Evolutionary conservation across 2,329 filamentous ascomycete species (phyloP), one percentile per base, ranked within the genome.

Genomic region (Didymella pinodella): DNA sequence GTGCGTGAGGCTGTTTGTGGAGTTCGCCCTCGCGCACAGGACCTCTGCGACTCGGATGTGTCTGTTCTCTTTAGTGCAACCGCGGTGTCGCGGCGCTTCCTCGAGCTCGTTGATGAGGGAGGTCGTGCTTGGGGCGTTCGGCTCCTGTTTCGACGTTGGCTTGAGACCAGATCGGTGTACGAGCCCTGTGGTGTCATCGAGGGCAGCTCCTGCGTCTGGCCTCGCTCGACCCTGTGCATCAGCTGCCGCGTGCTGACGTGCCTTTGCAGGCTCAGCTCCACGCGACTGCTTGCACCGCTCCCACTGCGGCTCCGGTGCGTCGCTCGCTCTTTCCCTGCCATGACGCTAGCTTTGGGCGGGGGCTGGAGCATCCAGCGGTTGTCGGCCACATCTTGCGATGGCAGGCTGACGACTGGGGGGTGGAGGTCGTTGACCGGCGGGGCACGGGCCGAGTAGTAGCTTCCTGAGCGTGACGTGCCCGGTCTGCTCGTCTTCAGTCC

Each of bases 331-430:
- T 93, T 95, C 65, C 93, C 93, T 64, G 90, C 90, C 93, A 97
- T 97, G 59, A 97, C 84, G 75, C 90, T 93, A 56, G 93, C 92
- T 32, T 89, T 86, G n/a, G 93, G 93, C 1, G 93, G 92, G 2
- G 93, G 93, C 72, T 96, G 92, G 50, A 96, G 81, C 93, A 97
- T 97, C 93, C 93, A 97, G 71, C 84, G 85, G 54, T 90, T 89
- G 59, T 91, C 92, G 54, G 88, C 87, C 71, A 82, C 87, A 73
- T 86, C 88, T 36, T 83, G 84, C 14, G 88, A 90, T 56, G 86
- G 90, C 77, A 88, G 91, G 75, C 86, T 92, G 61, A 95, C 90
- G 50, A 96, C 89, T 2, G 92, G 92, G 5, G 92, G 91, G 73
- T 96, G 91, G 58, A 93, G 86, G 61, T 96, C 91, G 78, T 96